Evolutionary conservation across 306 rosid species (phyloP).

Genomic region (Prunus davidiana): DNA sequence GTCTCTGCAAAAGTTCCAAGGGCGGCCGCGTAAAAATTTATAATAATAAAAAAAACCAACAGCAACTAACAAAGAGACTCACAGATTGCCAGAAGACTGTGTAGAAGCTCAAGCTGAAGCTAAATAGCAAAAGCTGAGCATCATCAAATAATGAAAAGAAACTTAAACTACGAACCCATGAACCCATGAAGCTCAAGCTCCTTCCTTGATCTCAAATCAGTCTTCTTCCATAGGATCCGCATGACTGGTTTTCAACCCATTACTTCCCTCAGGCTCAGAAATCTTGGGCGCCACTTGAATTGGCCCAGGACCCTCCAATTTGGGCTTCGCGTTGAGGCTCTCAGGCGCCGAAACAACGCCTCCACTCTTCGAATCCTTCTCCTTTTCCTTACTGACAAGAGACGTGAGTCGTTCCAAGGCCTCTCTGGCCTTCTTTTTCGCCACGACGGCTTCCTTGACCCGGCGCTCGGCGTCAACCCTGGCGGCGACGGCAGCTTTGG

Average conservation of each 20-base stretch:
- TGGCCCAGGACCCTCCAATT: background rate
- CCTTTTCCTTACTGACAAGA: conserved; percentile 34
- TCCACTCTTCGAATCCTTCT: background rate
- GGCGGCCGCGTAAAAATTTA: background rate
- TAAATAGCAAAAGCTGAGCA: background rate
- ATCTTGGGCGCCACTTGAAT: conserved; percentile 9
- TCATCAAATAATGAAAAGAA: background rate
- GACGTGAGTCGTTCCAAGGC: conserved; percentile 47
- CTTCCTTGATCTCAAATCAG: background rate
- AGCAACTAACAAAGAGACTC: conserved; percentile 12
- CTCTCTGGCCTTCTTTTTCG: conserved; percentile 54
- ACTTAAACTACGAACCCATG: background rate
- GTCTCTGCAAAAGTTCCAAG: background rate
- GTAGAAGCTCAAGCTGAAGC: background rate
- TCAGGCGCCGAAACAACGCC: background rate
- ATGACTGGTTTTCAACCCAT: background rate
- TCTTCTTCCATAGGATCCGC: conserved; percentile 4
- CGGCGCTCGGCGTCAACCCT: conserved; percentile 49
- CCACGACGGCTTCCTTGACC: conserved; percentile 45
- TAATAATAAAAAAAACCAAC: background rate
- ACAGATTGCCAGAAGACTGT: background rate
- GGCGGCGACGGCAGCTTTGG: conserved; percentile 39
- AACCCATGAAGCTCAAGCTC: background rate
- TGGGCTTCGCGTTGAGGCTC: background rate
- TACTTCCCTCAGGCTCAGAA: background rate